Conservation (phyloP, 441 rosid genomes). For the Gossypium gossypioides region DNA sequence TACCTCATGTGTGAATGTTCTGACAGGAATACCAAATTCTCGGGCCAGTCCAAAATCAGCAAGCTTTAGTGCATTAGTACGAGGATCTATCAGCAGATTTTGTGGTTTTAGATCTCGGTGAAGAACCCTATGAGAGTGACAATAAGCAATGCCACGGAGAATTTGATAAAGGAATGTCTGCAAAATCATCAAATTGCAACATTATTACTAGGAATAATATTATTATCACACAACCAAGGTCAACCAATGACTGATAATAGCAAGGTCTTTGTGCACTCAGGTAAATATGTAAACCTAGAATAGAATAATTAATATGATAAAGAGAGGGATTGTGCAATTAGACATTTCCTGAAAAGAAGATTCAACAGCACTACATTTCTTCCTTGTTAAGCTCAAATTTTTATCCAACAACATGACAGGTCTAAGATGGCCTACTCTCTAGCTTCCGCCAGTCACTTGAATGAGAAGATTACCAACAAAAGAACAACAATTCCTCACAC, state of each 20-base stretch:
- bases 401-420: neutral
- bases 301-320: neutral
- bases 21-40: slow-evolving; percentile 89
- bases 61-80: slow-evolving; percentile 78
- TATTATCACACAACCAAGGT: neutral
- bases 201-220: neutral
- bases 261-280: neutral
- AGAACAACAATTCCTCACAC: neutral
- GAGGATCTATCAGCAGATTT: slow-evolving; percentile 83
- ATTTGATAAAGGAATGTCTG: slow-evolving; percentile 93
- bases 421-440: neutral
- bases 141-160: slow-evolving; percentile 89
- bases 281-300: neutral
- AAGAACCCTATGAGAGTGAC: slow-evolving; percentile 97
- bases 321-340: neutral
- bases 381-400: neutral
- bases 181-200: slow-evolving; percentile 17
- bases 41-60: slow-evolving; percentile 99
- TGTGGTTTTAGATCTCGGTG: slow-evolving; percentile 96
- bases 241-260: neutral
- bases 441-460: neutral
- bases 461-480: neutral
- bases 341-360: neutral
- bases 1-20: slow-evolving; percentile 98
- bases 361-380: neutral